A percentile compares a stretch with the other conserved stretches of the same genome.
phyloP scores from a whole-genome alignment of 2,329 filamentous ascomycete species.

The Epichloe sibirici region DNA sequence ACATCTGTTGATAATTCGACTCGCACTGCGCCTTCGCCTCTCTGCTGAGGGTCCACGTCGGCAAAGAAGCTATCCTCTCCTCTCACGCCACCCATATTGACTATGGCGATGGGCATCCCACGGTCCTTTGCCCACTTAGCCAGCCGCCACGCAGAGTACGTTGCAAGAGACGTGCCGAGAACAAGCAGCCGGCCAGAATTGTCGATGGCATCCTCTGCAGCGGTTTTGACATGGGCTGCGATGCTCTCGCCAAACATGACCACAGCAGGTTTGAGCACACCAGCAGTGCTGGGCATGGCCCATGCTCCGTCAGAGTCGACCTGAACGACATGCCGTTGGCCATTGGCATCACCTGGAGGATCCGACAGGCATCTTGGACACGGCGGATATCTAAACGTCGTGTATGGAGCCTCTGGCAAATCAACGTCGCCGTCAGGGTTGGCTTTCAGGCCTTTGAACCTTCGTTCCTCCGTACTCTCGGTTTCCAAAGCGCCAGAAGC shows the following conservation, averaged over 20 bases:
- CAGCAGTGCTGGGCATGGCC: slow-evolving; percentile 51
- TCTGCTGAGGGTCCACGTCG: slow-evolving; percentile 38
- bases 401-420: slow-evolving; percentile 74
- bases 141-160: slow-evolving; percentile 87
- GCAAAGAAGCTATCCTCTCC: slow-evolving; percentile 64
- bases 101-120: slow-evolving; percentile 72
- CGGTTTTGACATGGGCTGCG: slow-evolving; percentile 50
- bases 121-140: slow-evolving; percentile 72
- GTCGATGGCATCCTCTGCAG: slow-evolving; percentile 72
- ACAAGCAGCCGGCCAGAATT: slow-evolving; percentile 63
- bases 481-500: slow-evolving; percentile 64
- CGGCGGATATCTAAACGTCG: slow-evolving; percentile 79
- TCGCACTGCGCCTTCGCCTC: slow-evolving; percentile 40
- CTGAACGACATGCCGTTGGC: slow-evolving; percentile 45
- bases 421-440: slow-evolving; percentile 96
- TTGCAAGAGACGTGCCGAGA: slow-evolving; percentile 81
- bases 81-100: slow-evolving; percentile 77
- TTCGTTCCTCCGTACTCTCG: slow-evolving; percentile 60
- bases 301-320: slow-evolving; percentile 74
- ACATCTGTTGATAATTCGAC: slow-evolving; percentile 45
- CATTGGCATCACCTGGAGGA: slow-evolving; percentile 45
- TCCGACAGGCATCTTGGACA: slow-evolving; percentile 67
- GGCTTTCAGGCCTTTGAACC: slow-evolving; percentile 58
- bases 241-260: slow-evolving; percentile 97
- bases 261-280: slow-evolving; percentile 83